Evolutionary conservation across 108 stramenopile species (phyloP).

Genomic region (Hondaea fermentalgiana): DNA sequence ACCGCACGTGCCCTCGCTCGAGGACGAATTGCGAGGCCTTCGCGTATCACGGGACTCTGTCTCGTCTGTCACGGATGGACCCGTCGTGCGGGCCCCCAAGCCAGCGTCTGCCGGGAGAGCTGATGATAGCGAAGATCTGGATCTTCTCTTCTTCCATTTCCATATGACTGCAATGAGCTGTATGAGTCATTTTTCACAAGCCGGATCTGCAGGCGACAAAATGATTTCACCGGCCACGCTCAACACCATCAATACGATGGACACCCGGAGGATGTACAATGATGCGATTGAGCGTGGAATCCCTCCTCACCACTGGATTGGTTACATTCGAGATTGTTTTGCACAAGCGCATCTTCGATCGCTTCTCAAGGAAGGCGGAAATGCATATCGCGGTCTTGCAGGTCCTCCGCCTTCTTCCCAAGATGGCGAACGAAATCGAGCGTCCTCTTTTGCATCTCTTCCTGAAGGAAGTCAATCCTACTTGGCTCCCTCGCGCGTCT

Average conservation of each 20-base stretch:
- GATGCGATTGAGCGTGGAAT: not conserved
- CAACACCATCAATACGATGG: conserved; percentile 5
- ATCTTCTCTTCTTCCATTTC: not conserved
- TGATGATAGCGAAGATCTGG: not conserved
- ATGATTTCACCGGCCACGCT: not conserved
- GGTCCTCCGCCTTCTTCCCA: not conserved
- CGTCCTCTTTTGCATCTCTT: not conserved
- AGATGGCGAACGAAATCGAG: not conserved
- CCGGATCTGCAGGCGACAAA: not conserved
- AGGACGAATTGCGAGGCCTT: too few relatives aligned
- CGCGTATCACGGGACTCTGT: too few relatives aligned
- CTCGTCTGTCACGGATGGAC: too few relatives aligned
- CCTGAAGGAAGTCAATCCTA: not conserved
- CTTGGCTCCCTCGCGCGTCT: not conserved
- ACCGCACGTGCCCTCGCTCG: too few relatives aligned
- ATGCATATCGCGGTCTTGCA: not conserved
- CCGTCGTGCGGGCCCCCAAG: not conserved
- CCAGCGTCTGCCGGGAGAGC: not conserved
- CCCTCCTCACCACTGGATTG: conserved; percentile 13
- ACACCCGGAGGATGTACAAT: conserved; percentile 3
- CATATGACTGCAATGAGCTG: not conserved
- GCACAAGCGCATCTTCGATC: not conserved
- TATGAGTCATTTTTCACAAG: not conserved
- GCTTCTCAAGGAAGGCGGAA: not conserved
- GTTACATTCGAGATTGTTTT: not conserved